A percentile compares a stretch with the other conserved stretches of the same genome.
These are phyloP conservation scores for Cryptococcus sp. DNA, from an alignment of 1,284 basidiomycete genomes.

Conservation along the genomic window DNA sequence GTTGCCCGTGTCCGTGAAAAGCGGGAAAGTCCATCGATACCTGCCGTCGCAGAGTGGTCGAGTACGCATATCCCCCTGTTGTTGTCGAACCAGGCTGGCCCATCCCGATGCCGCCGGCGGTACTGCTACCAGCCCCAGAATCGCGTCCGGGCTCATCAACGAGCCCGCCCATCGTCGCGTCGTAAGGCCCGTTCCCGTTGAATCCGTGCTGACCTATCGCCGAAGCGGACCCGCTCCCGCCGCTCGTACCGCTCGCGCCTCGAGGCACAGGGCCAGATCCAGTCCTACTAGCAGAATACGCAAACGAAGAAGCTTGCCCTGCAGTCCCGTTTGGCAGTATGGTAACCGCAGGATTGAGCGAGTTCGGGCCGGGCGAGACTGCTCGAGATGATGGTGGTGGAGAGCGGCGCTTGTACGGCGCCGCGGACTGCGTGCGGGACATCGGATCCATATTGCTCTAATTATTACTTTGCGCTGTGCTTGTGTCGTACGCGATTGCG, in stretches of 20 bases:
- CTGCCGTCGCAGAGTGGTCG: conserved; percentile 73
- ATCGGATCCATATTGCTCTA: no score
- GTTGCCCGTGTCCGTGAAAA: conserved; percentile 11
- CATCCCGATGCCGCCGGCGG: background rate
- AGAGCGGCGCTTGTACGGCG: conserved; percentile 13
- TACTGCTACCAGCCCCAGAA: background rate
- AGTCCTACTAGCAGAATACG: conserved; percentile 3
- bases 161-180: conserved; percentile 14
- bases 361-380: conserved; percentile 8
- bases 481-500: no score
- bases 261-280: conserved; percentile 10
- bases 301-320: conserved; percentile 12
- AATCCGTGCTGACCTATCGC: no score
- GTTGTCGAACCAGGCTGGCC: background rate
- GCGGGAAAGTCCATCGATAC: conserved; percentile 41
- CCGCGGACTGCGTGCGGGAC: no score
- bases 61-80: conserved; percentile 65
- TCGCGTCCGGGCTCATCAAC: conserved; percentile 11
- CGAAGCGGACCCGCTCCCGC: background rate
- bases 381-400: conserved; percentile 15
- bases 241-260: conserved; percentile 5
- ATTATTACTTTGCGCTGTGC: no score
- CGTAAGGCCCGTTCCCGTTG: conserved; percentile 6
- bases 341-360: background rate
- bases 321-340: background rate